These are phyloP conservation scores for Epichloe uncinata DNA, from an alignment of 2,329 filamentous ascomycete species.

Conservation along the genomic window DNA sequence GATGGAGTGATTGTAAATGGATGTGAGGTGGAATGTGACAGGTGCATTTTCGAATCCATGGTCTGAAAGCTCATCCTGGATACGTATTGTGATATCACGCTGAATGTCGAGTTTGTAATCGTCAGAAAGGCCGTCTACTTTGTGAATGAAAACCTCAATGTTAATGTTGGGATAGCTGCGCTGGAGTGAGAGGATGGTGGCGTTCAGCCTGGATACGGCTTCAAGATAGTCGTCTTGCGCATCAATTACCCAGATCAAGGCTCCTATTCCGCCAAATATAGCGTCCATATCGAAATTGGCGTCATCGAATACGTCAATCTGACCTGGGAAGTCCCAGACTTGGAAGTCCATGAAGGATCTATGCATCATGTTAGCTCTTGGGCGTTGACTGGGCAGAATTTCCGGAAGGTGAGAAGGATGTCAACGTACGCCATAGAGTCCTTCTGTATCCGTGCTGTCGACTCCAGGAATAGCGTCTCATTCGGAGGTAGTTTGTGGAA, in stretches of 20 bases:
- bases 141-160: conserved; percentile 97
- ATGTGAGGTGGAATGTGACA: conserved; percentile 90
- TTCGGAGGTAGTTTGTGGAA: conserved; percentile 95
- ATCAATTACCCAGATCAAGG: conserved; percentile 96
- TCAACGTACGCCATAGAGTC: conserved; percentile 77
- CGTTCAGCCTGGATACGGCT: conserved; percentile 73
- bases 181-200: conserved; percentile 80
- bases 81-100: conserved; percentile 89
- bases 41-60: conserved; percentile 86
- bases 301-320: conserved; percentile 80
- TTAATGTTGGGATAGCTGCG: conserved; percentile 86
- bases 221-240: conserved; percentile 97
- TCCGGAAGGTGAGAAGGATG: background rate
- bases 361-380: conserved; percentile 3
- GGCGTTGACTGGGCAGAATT: conserved; percentile 9
- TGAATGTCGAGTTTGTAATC: conserved; percentile 95
- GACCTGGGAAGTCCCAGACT: conserved; percentile 93
- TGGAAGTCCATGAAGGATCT: conserved; percentile 99
- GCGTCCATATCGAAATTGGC: conserved; percentile 81
- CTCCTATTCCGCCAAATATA: conserved; percentile 88
- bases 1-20: conserved; percentile 96
- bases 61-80: conserved; percentile 91
- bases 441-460: conserved; percentile 86
- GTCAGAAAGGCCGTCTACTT: conserved; percentile 92
- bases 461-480: conserved; percentile 91